Evolutionary conservation across 31 red algal genomes (phyloP), one percentile per base, ranked within the genome.

Genomic region (Odonthalia washingtoniensis): DNA sequence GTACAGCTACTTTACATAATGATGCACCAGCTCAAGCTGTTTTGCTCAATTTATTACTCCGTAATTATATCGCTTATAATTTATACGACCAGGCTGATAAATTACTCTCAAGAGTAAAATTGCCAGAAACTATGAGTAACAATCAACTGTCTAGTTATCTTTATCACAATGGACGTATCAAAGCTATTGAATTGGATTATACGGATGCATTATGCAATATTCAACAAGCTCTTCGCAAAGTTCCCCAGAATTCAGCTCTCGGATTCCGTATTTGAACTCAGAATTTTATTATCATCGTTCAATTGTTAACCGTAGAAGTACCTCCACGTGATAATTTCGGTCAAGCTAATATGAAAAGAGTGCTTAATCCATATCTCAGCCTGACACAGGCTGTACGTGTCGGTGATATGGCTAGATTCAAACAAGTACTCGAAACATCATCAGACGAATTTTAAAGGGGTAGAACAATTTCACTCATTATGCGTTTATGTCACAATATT

Each of bases 61-160:
- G 97, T 16, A 90, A 94, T 49, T 97, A 96, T 68, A 86, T 97
- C 46, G 28, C 38, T 1, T 82, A 92, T 41, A 69, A 88, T 42
- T 78, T 93, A 5, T 95, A 97, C 83, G 97, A 95, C 37, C 97
- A 99, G 64, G 97, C 97, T 1, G 94, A 99, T 85, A 96, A 99
- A 75, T 77, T 99, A 40, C 37, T 95, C n/a, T 92, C 87, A 26
- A 87, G 92, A 17, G 78, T 95, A 26, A 88, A 72, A 6, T 99
- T 99, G 46, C 97, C 97, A 14, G 97, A 96, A 49, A 97, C 94
- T 28, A 85, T 92, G 38, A 90, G 84, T 73, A 99, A 99, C 81
- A 99, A 96, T 75, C 97, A 99, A 75, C 75, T 99, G 35, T 93
- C 94, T 35, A 90, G 97, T 14, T 92, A 95, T 79, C 77, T 99